These are phyloP conservation scores for Lactarius deliciosus DNA, from an alignment of 768 basidiomycete genomes.

Conservation along the genomic window DNA sequence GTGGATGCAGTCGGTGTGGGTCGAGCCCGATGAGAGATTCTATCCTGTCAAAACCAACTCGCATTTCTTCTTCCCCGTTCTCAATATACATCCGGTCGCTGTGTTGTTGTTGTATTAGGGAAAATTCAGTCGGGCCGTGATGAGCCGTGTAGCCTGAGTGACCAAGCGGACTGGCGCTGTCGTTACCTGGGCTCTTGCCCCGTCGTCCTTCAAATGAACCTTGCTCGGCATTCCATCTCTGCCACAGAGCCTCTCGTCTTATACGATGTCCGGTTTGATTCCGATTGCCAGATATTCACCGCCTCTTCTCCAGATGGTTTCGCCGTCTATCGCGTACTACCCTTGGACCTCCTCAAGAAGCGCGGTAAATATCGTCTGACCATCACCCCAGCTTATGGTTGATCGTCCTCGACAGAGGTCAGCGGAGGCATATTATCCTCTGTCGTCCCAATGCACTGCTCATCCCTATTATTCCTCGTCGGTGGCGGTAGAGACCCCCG, in stretches of 20 bases:
- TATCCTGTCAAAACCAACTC: background rate
- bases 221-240: slow-evolving; percentile 81
- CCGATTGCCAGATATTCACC: slow-evolving; percentile 81
- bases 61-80: slow-evolving; percentile 8
- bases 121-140: slow-evolving; percentile 18
- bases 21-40: slow-evolving; percentile 22
- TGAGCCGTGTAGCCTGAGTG: background rate
- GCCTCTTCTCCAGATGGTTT: slow-evolving; percentile 77
- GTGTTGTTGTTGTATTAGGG: slow-evolving; percentile 16
- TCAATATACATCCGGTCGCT: slow-evolving; percentile 14
- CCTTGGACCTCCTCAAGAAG: slow-evolving; percentile 75
- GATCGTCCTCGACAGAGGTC: slow-evolving; percentile 52
- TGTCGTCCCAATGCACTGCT: slow-evolving; percentile 75
- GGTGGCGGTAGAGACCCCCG: slow-evolving; percentile 86
- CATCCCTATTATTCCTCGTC: slow-evolving; percentile 81
- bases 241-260: slow-evolving; percentile 72
- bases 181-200: slow-evolving; percentile 20
- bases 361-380: slow-evolving; percentile 53
- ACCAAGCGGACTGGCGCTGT: slow-evolving; percentile 2
- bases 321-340: slow-evolving; percentile 76
- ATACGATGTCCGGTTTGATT: slow-evolving; percentile 74
- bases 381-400: slow-evolving; percentile 23
- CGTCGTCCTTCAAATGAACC: slow-evolving; percentile 60
- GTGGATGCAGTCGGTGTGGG: slow-evolving; percentile 29
- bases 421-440: slow-evolving; percentile 75